A percentile compares a stretch with the other conserved stretches of the same genome.
phyloP scores from a whole-genome alignment of 805 yeast genomes.

The Lipomyces yamadae region DNA sequence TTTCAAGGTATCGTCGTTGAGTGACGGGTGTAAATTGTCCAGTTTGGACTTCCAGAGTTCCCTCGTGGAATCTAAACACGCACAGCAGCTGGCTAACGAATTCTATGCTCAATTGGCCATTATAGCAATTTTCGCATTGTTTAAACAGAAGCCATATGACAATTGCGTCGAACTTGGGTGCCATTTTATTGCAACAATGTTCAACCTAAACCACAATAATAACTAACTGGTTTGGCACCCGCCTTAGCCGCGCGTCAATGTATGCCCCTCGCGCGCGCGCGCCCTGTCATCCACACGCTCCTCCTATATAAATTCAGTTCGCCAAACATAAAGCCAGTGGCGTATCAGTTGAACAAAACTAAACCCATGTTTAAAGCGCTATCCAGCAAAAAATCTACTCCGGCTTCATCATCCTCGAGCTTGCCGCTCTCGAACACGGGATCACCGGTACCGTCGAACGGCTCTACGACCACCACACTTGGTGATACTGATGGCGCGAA shows the following conservation, averaged over 20 bases:
- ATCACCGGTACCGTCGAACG: slow-evolving; percentile 1
- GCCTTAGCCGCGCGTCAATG: slow-evolving; percentile 1
- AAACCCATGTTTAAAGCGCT: slow-evolving; percentile 13
- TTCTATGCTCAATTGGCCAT: background rate
- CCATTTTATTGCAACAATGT: too few species aligned
- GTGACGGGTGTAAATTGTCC: background rate
- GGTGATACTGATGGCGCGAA: slow-evolving; percentile 67
- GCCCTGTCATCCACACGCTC: background rate
- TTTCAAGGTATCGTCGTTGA: background rate
- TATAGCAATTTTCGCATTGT: background rate
- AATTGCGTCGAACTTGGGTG: too few species aligned
- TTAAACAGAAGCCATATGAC: too few species aligned
- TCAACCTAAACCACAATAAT: too few species aligned
- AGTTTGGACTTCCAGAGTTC: too few species aligned
- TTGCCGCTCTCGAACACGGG: background rate
- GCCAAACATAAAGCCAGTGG: slow-evolving; percentile 10
- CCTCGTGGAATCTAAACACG: too few species aligned
- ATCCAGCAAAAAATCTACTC: slow-evolving; percentile 16
- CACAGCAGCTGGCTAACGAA: background rate
- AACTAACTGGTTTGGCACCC: background rate
- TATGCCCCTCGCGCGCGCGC: background rate
- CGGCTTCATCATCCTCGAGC: slow-evolving; percentile 7
- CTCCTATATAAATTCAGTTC: background rate
- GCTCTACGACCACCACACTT: background rate
- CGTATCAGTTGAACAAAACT: background rate